These are phyloP conservation scores for Wickerhamiella occidentalis DNA, from an alignment of 805 yeast species.

Conservation along the genomic window DNA sequence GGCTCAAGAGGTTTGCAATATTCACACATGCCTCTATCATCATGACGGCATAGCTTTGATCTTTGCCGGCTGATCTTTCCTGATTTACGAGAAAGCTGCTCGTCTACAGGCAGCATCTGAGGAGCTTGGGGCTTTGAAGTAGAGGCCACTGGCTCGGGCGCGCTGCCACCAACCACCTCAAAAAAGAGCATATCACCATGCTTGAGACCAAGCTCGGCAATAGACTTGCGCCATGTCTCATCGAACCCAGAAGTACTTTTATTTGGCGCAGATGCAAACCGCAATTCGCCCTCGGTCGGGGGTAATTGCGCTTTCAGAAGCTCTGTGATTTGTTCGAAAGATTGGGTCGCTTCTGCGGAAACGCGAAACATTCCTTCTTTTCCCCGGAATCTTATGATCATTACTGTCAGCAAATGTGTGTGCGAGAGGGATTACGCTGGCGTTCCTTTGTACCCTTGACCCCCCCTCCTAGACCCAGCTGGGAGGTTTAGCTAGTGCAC, in stretches of 20 bases:
- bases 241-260: conserved; percentile 31
- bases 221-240: conserved; percentile 29
- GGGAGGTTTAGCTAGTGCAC: background rate
- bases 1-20: conserved; percentile 94
- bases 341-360: conserved; percentile 35
- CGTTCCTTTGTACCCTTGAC: background rate
- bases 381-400: conserved; percentile 69
- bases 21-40: conserved; percentile 95
- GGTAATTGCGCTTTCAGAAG: conserved; percentile 28
- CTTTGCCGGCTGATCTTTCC: conserved; percentile 62
- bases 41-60: conserved; percentile 65
- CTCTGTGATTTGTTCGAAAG: conserved; percentile 36
- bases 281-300: conserved; percentile 20
- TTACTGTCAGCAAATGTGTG: conserved; percentile 11
- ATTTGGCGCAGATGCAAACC: conserved; percentile 37
- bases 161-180: background rate
- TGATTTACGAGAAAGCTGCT: conserved; percentile 44
- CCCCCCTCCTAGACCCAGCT: background rate
- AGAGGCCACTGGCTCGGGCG: background rate
- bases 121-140: background rate
- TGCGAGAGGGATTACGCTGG: background rate
- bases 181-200: conserved; percentile 50
- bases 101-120: conserved; percentile 42
- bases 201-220: conserved; percentile 29
- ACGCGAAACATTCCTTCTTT: conserved; percentile 75